phyloP scores from a whole-genome alignment of 805 yeast genomes.

The Candida tibetensis region DNA sequence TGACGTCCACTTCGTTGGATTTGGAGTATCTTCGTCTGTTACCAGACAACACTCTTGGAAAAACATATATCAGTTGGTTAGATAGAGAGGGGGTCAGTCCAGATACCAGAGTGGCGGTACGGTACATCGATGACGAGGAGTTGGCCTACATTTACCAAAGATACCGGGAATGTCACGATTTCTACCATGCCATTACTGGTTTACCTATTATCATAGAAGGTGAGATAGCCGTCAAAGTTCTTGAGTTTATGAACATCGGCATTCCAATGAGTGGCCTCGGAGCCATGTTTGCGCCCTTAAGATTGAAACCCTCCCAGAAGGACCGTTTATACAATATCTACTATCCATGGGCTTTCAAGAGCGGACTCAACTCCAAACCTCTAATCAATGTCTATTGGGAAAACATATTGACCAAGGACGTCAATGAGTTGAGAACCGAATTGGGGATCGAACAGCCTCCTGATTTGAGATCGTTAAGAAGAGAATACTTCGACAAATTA shows the following conservation, averaged over 20 bases:
- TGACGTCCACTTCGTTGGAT: conserved; percentile 69
- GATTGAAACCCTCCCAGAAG: conserved; percentile 63
- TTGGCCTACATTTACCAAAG: conserved; percentile 90
- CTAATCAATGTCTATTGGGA: conserved; percentile 94
- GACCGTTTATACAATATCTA: conserved; percentile 64
- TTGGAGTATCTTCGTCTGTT: conserved; percentile 55
- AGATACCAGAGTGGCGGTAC: conserved; percentile 87
- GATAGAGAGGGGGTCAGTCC: conserved; percentile 87
- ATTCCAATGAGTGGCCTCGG: conserved; percentile 96
- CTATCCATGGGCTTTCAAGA: conserved; percentile 82
- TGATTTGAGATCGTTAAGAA: conserved; percentile 67
- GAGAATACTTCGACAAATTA: conserved; percentile 32
- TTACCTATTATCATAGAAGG: conserved; percentile 92
- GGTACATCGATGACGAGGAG: conserved; percentile 84
- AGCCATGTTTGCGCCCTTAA: conserved; percentile 82
- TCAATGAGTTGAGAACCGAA: conserved; percentile 65
- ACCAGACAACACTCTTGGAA: conserved; percentile 73
- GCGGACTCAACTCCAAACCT: conserved; percentile 71
- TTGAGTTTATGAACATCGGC: conserved; percentile 89
- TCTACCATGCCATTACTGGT: conserved; percentile 89
- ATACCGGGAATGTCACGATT: conserved; percentile 95
- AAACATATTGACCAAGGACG: conserved; percentile 65
- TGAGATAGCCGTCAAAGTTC: conserved; percentile 89
- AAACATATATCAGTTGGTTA: conserved; percentile 77
- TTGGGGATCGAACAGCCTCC: conserved; percentile 73